Percentiles rank a stretch among this genome's conserved stretches.
These are phyloP conservation scores for Breynia disticha DNA, from an alignment of 441 rosid genomes.

Conservation along the genomic window DNA sequence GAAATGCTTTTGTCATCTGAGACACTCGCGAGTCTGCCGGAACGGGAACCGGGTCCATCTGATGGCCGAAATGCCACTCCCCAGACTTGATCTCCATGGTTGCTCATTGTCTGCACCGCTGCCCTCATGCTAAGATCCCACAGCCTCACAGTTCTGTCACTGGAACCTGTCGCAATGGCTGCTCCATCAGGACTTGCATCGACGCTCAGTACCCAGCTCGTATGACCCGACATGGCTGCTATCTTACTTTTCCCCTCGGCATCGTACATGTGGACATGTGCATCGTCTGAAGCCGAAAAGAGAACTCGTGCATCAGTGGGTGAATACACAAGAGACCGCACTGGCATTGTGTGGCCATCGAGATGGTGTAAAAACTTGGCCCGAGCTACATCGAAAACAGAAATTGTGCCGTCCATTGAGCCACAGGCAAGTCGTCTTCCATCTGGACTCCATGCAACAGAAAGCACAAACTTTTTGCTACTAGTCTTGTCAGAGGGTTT, in stretches of 20 bases:
- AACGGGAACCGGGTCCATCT: slow-evolving; percentile 38
- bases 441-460: slow-evolving; percentile 89
- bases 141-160: slow-evolving; percentile 79
- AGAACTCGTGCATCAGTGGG: slow-evolving; percentile 64
- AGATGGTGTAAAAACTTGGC: slow-evolving; percentile 80
- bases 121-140: slow-evolving; percentile 92
- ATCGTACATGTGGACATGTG: slow-evolving; percentile 84
- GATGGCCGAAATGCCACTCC: slow-evolving; percentile 65
- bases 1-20: slow-evolving; percentile 95
- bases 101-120: slow-evolving; percentile 82
- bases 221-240: slow-evolving; percentile 83
- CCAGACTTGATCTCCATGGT: slow-evolving; percentile 87
- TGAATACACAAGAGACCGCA: slow-evolving; percentile 77
- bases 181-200: slow-evolving; percentile 88
- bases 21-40: slow-evolving; percentile 77
- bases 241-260: slow-evolving; percentile 67
- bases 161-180: slow-evolving; percentile 79
- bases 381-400: slow-evolving; percentile 71
- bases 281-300: slow-evolving; percentile 83
- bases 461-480: slow-evolving; percentile 86
- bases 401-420: slow-evolving; percentile 89
- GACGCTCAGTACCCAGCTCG: slow-evolving; percentile 85
- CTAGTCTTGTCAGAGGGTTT: slow-evolving; percentile 77
- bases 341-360: slow-evolving; percentile 90
- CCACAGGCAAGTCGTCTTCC: slow-evolving; percentile 88